phyloP scores from a whole-genome alignment of 2,329 filamentous ascomycete species.

The Pezicula rhizophila region DNA sequence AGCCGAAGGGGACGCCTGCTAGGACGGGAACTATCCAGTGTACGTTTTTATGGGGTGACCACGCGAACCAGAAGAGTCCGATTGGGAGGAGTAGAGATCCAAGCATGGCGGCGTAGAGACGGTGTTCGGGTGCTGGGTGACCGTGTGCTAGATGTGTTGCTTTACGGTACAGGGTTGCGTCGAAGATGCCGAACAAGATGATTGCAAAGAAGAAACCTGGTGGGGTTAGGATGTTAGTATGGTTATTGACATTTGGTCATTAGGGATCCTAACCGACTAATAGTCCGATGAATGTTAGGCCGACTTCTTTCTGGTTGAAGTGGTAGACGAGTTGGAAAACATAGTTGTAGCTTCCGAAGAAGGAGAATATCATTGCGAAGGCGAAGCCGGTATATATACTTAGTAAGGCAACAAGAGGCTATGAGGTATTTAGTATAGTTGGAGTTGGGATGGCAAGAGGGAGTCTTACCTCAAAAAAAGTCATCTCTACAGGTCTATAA shows the following conservation, averaged over 20 bases:
- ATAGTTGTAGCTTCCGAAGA: slow-evolving; percentile 47
- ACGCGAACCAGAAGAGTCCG: slow-evolving; percentile 31
- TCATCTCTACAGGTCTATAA: slow-evolving; percentile 47
- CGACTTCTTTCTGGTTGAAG: slow-evolving; percentile 27
- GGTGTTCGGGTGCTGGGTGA: slow-evolving; percentile 44
- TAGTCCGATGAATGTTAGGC: slow-evolving; percentile 2
- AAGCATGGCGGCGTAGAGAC: slow-evolving; percentile 53
- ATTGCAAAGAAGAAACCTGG: slow-evolving; percentile 18
- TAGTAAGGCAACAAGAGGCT: slow-evolving; percentile 44
- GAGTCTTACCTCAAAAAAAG: slow-evolving; percentile 46
- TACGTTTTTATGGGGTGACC: slow-evolving; percentile 14
- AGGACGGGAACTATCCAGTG: slow-evolving; percentile 25
- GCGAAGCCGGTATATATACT: slow-evolving; percentile 42
- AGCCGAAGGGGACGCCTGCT: slow-evolving; percentile 40
- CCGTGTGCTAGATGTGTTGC: slow-evolving; percentile 9
- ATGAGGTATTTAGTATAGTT: slow-evolving; percentile 48
- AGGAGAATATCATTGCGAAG: slow-evolving; percentile 45
- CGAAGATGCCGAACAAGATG: slow-evolving; percentile 36
- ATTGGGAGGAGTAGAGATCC: slow-evolving; percentile 21
- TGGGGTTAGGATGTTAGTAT: too few relatives aligned
- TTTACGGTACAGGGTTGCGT: slow-evolving; percentile 47
- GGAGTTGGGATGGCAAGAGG: slow-evolving; percentile 38
- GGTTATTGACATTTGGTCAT: too few relatives aligned
- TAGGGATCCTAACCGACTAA: neutral
- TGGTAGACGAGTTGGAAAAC: slow-evolving; percentile 36